Base-by-base conservation (phyloP, 257 asterid species). In the Solanum microdontum region DNA sequence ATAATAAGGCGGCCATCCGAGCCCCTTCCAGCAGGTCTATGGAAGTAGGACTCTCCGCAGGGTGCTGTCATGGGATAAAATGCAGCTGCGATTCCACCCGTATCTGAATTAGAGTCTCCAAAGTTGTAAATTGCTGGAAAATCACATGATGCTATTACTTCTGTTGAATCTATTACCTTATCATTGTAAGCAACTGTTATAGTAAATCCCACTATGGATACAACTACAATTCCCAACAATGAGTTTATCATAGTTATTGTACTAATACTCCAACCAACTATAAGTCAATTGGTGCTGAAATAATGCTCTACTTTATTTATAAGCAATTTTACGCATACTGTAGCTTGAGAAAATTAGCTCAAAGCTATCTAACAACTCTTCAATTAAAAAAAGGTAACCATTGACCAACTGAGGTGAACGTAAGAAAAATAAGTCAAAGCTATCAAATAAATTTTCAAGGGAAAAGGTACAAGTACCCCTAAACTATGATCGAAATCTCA, bases 51-150 rank as follows among this genome's bases (percentile, higher is more conserved):
- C 45, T 34, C 76, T 37, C 95, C 95, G 37, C 87, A 87, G 1
- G 97, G 95, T 3, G 89, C 73, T 0, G 90, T 88, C 84, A 87
- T 45, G 28, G 94, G 94, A 11, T 80, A 87, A 87, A 94, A 94
- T 24, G 92, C 91, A 1, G 93, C 97, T 19, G 95, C 89, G 13
- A 90, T 86, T 3, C 92, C 97, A 23, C 97, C 95, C 4, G 95
- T 94, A 15, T 94, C 97, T 1, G 97, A 93, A 86, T 93, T 94
- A 0, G 95, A 91, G 88, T 94, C 95, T 3, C 97, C 94, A 17
- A 94, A 94, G 85, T 94, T 93, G 91, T 91, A 94, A 17, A 93
- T 90, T 11, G 93, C 95, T 12, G 93, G 95, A 86, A 91, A 91
- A 45, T 45, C 55, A 45, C 55, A 45, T 45, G 89, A 89, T 43